Evolutionary conservation across 169 alveolate genomes (phyloP).

Genomic region (Plasmodium billcollinsi): DNA sequence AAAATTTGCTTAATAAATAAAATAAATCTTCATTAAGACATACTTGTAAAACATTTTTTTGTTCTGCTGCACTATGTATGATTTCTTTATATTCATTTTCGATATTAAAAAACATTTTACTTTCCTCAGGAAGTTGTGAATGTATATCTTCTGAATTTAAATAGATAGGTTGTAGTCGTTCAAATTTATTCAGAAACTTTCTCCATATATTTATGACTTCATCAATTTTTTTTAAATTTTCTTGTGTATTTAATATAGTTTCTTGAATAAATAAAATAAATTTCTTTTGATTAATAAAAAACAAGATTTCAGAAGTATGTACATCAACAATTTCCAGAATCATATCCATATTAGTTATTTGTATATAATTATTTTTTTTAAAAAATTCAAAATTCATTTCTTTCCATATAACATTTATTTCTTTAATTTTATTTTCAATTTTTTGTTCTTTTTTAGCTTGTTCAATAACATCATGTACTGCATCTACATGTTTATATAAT

Average conservation of each 20-base stretch:
- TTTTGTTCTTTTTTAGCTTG: conserved; percentile 95
- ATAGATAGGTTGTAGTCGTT: conserved; percentile 95
- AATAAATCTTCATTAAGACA: conserved; percentile 95
- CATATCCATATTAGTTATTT: conserved; percentile 92
- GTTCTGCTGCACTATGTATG: conserved; percentile 94
- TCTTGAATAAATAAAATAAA: conserved; percentile 93
- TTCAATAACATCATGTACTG: conserved; percentile 95
- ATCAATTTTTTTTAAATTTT: conserved; percentile 93
- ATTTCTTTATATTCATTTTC: conserved; percentile 95
- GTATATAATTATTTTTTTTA: conserved; percentile 89
- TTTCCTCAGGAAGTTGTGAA: conserved; percentile 95
- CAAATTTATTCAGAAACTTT: conserved; percentile 95
- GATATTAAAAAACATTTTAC: conserved; percentile 93
- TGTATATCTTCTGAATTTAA: conserved; percentile 96
- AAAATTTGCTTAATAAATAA: conserved; percentile 88
- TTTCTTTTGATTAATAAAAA: conserved; percentile 82
- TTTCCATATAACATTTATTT: conserved; percentile 94
- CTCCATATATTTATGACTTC: conserved; percentile 94
- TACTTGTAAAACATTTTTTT: conserved; percentile 92
- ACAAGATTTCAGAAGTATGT: conserved; percentile 85
- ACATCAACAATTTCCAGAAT: conserved; percentile 91
- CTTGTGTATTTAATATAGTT: conserved; percentile 90
- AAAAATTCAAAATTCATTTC: conserved; percentile 91
- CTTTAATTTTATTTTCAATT: conserved; percentile 93
- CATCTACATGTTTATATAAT: conserved; percentile 92